A percentile compares a stretch with the other conserved stretches of the same genome.
phyloP scores from a whole-genome alignment of 2,329 filamentous ascomycete genomes.

The Beauveria australis region DNA sequence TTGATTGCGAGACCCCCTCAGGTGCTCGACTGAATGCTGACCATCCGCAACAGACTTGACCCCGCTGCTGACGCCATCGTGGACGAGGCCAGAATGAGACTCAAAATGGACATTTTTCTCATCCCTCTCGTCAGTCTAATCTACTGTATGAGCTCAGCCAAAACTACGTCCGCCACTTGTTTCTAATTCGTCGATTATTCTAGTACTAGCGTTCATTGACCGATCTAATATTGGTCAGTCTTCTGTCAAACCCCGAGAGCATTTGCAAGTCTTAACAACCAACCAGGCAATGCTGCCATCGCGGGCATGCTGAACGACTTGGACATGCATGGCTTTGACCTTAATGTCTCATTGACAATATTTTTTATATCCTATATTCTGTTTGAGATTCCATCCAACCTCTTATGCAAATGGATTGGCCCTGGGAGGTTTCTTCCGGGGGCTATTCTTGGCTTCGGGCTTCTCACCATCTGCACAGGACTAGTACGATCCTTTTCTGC shows the following conservation, averaged over 20 bases:
- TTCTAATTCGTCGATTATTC: not conserved
- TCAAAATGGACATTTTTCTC: constrained; percentile 51
- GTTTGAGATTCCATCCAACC: constrained; percentile 56
- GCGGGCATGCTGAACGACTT: constrained; percentile 51
- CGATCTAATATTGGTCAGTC: constrained; percentile 54
- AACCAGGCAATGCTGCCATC: constrained; percentile 48
- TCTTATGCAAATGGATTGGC: constrained; percentile 55
- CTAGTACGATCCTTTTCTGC: constrained; percentile 45
- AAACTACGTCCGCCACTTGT: too few relatives aligned
- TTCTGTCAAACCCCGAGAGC: not conserved
- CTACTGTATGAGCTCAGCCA: constrained; percentile 27
- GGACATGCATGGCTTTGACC: constrained; percentile 46
- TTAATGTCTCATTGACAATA: constrained; percentile 51
- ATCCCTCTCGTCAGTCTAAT: constrained; percentile 51
- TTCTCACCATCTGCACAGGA: constrained; percentile 51
- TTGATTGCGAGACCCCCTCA: not conserved
- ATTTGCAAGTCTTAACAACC: not conserved
- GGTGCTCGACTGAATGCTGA: not conserved
- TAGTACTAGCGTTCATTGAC: constrained; percentile 44
- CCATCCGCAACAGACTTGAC: not conserved
- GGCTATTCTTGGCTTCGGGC: constrained; percentile 49
- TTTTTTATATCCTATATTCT: constrained; percentile 61
- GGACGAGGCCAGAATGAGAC: constrained; percentile 27
- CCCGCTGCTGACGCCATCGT: too few relatives aligned
- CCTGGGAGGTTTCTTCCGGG: constrained; percentile 57